These are phyloP conservation scores for Balansia obtecta DNA, from an alignment of 2,329 filamentous ascomycete species.

Conservation along the genomic window DNA sequence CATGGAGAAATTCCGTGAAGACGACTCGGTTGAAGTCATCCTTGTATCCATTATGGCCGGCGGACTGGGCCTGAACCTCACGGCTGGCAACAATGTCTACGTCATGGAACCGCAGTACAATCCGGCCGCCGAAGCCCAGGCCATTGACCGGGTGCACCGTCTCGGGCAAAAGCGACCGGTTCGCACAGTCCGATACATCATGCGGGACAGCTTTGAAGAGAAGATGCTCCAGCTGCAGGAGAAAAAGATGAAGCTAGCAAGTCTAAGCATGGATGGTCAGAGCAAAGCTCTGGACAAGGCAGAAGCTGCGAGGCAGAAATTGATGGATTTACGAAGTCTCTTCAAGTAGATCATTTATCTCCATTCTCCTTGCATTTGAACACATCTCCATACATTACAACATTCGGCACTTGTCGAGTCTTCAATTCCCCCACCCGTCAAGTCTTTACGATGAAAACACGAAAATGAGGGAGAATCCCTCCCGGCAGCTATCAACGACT, in stretches of 20 bases:
- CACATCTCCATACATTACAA: too few species aligned
- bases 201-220: slow-evolving; percentile 84
- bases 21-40: slow-evolving; percentile 62
- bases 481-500: too few species aligned
- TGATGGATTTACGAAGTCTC: slow-evolving; percentile 45
- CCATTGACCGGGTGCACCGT: slow-evolving; percentile 84
- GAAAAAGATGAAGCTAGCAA: slow-evolving; percentile 86
- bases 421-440: too few species aligned
- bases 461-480: too few species aligned
- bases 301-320: slow-evolving; percentile 46
- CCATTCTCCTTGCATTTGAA: background rate
- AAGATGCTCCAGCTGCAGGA: slow-evolving; percentile 82
- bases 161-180: slow-evolving; percentile 85
- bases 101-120: slow-evolving; percentile 99
- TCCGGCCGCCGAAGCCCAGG: slow-evolving; percentile 86
- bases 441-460: too few species aligned
- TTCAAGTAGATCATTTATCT: slow-evolving; percentile 32
- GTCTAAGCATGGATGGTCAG: slow-evolving; percentile 65
- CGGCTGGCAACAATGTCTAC: slow-evolving; percentile 73
- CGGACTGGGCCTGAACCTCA: slow-evolving; percentile 83
- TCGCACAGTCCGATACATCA: slow-evolving; percentile 77
- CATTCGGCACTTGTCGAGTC: too few species aligned
- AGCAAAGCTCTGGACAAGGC: slow-evolving; percentile 39
- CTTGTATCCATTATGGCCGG: slow-evolving; percentile 88
- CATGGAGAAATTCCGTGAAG: slow-evolving; percentile 65